Percentiles rank a stretch among this genome's conserved stretches.
phyloP scores from a whole-genome alignment of 495 filamentous ascomycete genomes.

The Baudoinia panamericana region DNA sequence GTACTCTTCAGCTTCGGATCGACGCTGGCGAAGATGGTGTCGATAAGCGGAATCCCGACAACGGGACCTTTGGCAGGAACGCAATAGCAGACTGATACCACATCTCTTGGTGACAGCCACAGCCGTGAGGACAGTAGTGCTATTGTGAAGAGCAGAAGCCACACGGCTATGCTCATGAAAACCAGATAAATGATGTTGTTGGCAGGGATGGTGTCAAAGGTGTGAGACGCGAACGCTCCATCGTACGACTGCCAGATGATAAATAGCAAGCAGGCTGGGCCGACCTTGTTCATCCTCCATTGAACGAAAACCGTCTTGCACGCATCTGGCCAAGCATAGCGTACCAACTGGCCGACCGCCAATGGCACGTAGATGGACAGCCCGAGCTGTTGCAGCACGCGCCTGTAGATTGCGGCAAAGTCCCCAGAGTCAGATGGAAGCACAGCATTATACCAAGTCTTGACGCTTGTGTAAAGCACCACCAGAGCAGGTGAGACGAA shows the following conservation, averaged over 20 bases:
- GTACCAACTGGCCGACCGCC: conserved; percentile 28
- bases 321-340: conserved; percentile 22
- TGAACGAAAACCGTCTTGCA: conserved; percentile 28
- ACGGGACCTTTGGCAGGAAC: conserved; percentile 33
- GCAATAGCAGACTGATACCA: conserved; percentile 31
- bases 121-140: conserved; percentile 24
- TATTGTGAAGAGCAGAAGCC: conserved; percentile 25
- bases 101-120: conserved; percentile 31
- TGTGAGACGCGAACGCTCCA: conserved; percentile 29
- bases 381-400: conserved; percentile 32
- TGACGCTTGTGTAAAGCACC: conserved; percentile 29
- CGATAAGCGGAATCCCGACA: conserved; percentile 31
- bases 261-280: conserved; percentile 26
- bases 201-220: conserved; percentile 25
- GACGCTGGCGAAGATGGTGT: conserved; percentile 27
- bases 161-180: conserved; percentile 31
- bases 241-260: conserved; percentile 36
- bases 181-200: conserved; percentile 33
- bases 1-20: conserved; percentile 19
- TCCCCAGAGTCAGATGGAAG: conserved; percentile 21
- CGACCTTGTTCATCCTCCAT: conserved; percentile 29
- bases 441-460: conserved; percentile 32
- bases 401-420: conserved; percentile 27
- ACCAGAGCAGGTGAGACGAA: conserved; percentile 32
- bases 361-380: conserved; percentile 34